Conservation (phyloP, 2,329 filamentous ascomycete genomes). For the Plectosphaerella sp. region DNA sequence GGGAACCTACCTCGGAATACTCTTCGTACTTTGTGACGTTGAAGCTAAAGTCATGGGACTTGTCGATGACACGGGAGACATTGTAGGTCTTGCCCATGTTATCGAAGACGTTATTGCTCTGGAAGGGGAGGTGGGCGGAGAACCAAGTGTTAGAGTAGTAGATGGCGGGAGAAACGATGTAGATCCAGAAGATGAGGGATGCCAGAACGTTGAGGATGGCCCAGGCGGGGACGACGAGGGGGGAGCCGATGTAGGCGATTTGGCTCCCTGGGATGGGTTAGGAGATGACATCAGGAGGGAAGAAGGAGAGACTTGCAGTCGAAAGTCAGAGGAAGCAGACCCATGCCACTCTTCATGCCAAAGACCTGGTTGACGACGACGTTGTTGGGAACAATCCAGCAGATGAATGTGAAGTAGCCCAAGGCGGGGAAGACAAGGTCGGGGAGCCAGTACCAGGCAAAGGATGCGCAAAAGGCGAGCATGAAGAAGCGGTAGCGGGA, state of each 20-base stretch:
- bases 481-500: conserved; percentile 26
- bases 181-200: conserved; percentile 42
- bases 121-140: conserved; percentile 47
- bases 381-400: conserved; percentile 44
- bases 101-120: conserved; percentile 48
- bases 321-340: conserved; percentile 34
- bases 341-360: conserved; percentile 39
- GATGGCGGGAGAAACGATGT: conserved; percentile 35
- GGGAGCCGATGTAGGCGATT: conserved; percentile 35
- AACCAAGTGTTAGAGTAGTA: conserved; percentile 46
- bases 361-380: conserved; percentile 40
- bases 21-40: conserved; percentile 41
- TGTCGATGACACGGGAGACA: conserved; percentile 40
- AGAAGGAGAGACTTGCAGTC: conserved; percentile 23
- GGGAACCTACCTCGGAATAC: conserved; percentile 41
- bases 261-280: conserved; percentile 13
- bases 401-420: conserved; percentile 38
- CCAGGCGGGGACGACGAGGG: conserved; percentile 34
- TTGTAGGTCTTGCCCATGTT: conserved; percentile 46
- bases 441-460: conserved; percentile 47
- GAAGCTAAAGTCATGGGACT: conserved; percentile 32
- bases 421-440: conserved; percentile 40
- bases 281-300: not conserved
- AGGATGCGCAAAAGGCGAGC: conserved; percentile 26
- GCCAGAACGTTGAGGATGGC: conserved; percentile 43